Conservation (phyloP, 2,329 filamentous ascomycete species). For the Penicillium sp. region DNA sequence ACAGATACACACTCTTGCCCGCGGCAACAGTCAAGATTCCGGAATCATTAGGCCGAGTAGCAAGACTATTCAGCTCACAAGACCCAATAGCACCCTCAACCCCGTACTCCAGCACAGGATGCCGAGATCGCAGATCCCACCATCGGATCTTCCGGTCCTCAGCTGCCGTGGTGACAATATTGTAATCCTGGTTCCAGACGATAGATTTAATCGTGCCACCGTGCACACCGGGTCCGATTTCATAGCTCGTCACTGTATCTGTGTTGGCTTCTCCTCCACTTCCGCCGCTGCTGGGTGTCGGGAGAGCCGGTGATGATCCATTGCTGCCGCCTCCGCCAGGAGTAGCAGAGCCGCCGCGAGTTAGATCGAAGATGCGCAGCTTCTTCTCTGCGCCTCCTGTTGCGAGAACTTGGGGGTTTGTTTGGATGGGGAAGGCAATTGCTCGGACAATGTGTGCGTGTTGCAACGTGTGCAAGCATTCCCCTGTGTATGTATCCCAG, state of each 20-base stretch:
- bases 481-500: conserved; percentile 95
- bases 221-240: conserved; percentile 84
- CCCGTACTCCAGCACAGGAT: conserved; percentile 71
- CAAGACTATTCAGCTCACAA: conserved; percentile 79
- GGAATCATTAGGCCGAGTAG: conserved; percentile 60
- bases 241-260: conserved; percentile 65
- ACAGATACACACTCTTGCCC: conserved; percentile 93
- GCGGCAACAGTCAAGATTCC: conserved; percentile 86
- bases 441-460: conserved; percentile 95
- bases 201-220: conserved; percentile 92
- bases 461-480: conserved; percentile 80
- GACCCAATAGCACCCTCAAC: conserved; percentile 86
- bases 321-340: conserved; percentile 31
- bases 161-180: conserved; percentile 84
- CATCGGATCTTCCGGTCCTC: conserved; percentile 90
- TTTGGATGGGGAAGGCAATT: conserved; percentile 82
- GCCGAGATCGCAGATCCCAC: conserved; percentile 82
- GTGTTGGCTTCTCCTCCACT: conserved; percentile 17
- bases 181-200: conserved; percentile 87
- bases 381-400: conserved; percentile 97
- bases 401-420: conserved; percentile 75
- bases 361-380: conserved; percentile 87
- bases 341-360: conserved; percentile 41
- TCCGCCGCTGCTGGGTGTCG: conserved; percentile 31
- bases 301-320: conserved; percentile 40